Evolutionary conservation across 129 eudicot species (phyloP).

Genomic region (Tagetes patula): DNA sequence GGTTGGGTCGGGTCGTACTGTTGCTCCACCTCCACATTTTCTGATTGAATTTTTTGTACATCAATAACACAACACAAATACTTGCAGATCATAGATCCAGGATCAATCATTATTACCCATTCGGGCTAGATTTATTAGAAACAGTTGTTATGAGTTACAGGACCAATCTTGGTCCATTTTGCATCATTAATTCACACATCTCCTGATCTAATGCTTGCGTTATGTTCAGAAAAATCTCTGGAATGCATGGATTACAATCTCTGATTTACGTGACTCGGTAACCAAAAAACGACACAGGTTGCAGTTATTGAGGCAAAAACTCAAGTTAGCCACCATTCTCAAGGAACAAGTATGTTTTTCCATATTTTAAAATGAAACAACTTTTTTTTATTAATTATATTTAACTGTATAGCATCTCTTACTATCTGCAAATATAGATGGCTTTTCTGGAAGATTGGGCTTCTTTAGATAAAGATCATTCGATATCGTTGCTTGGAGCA

Average conservation of each 20-base stretch:
- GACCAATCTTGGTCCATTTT: background rate
- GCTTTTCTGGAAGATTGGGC: slow-evolving; percentile 84
- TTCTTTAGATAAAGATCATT: slow-evolving; percentile 75
- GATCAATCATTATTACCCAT: background rate
- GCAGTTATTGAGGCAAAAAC: slow-evolving; percentile 80
- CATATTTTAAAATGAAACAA: background rate
- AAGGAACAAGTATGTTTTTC: slow-evolving; percentile 72
- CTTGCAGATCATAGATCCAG: background rate
- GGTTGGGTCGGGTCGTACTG: background rate
- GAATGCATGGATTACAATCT: slow-evolving; percentile 95
- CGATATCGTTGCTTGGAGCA: slow-evolving; percentile 75
- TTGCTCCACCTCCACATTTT: background rate
- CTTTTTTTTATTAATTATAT: background rate
- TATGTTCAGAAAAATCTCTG: slow-evolving; percentile 74
- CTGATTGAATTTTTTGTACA: background rate
- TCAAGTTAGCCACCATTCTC: slow-evolving; percentile 85
- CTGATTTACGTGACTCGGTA: slow-evolving; percentile 89
- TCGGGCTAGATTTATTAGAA: slow-evolving; percentile 1
- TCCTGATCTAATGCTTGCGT: slow-evolving; percentile 4
- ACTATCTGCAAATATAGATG: slow-evolving; percentile 47
- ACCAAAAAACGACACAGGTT: slow-evolving; percentile 81
- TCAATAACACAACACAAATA: background rate
- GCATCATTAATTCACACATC: background rate
- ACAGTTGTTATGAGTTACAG: background rate
- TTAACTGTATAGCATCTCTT: background rate